Percentiles rank a stretch among this genome's conserved stretches.
phyloP scores from a whole-genome alignment of 257 asterid species.

The Oldenlandia corymbosa region DNA sequence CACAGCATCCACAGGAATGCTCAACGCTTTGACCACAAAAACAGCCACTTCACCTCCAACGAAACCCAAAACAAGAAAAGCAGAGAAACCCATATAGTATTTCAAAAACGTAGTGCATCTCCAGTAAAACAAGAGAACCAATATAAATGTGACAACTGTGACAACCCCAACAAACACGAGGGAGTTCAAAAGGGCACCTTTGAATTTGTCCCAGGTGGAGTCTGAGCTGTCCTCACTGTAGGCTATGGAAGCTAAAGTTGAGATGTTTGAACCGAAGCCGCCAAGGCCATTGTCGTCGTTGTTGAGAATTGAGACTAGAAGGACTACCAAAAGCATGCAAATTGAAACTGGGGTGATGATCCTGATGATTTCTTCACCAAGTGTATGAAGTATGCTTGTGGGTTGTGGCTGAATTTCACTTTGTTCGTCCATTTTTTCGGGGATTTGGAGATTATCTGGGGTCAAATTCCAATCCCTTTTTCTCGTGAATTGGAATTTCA shows the following conservation, averaged over 20 bases:
- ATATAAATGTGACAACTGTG: constrained; percentile 72
- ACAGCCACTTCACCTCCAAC: constrained; percentile 83
- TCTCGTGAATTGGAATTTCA: too few species aligned
- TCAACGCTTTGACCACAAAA: constrained; percentile 44
- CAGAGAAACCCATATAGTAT: constrained; percentile 93
- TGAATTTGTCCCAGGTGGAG: constrained; percentile 82
- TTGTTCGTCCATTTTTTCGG: constrained; percentile 77
- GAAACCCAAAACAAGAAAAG: constrained; percentile 78
- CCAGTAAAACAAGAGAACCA: constrained; percentile 80
- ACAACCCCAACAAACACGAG: constrained; percentile 72
- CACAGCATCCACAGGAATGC: constrained; percentile 60
- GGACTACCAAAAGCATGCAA: constrained; percentile 79
- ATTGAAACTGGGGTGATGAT: constrained; percentile 87
- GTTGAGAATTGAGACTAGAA: constrained; percentile 68
- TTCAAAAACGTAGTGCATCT: constrained; percentile 92
- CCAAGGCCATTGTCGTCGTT: constrained; percentile 36
- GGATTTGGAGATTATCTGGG: too few species aligned
- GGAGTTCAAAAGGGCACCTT: constrained; percentile 92
- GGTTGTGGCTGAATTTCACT: constrained; percentile 26
- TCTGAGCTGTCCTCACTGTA: constrained; percentile 72
- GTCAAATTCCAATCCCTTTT: too few species aligned
- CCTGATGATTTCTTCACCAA: constrained; percentile 90
- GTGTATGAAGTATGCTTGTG: constrained; percentile 57
- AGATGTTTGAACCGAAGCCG: constrained; percentile 27
- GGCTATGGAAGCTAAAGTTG: constrained; percentile 72